These are phyloP conservation scores for Globisporangium sylvaticum DNA, from an alignment of 352 stramenopile species.

Conservation along the genomic window DNA sequence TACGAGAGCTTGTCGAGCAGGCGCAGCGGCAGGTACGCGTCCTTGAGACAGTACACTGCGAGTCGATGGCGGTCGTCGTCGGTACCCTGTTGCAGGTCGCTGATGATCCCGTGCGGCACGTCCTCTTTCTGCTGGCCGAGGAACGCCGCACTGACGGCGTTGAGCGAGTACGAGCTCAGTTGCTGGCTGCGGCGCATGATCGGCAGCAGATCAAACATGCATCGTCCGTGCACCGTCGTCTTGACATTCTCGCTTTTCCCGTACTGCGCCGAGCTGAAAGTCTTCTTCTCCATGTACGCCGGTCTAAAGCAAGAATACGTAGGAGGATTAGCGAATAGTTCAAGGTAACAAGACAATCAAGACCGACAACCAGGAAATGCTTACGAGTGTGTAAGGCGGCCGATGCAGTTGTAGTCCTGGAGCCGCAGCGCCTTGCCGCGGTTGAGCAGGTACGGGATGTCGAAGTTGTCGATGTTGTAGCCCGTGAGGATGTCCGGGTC, in stretches of 20 bases:
- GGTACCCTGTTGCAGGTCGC: conserved; percentile 89
- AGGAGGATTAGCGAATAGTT: not conserved
- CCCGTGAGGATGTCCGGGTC: conserved; percentile 99
- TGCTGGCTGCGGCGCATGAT: conserved; percentile 99
- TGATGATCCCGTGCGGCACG: conserved; percentile 99
- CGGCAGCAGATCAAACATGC: conserved; percentile 98
- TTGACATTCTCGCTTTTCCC: conserved; percentile 98
- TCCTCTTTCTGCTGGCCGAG: conserved; percentile 99
- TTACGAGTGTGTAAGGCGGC: conserved; percentile 85
- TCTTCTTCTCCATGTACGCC: conserved; percentile 96
- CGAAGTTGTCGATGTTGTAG: conserved; percentile 99
- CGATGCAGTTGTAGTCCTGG: conserved; percentile 71
- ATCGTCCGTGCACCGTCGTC: conserved; percentile 96
- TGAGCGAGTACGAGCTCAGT: conserved; percentile 98
- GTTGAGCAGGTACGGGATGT: conserved; percentile 99
- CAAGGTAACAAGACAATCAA: not conserved
- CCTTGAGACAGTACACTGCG: conserved; percentile 99
- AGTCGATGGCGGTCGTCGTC: conserved; percentile 97
- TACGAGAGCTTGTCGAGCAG: conserved; percentile 99
- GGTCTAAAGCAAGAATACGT: conserved; percentile 17
- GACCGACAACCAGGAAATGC: conserved; percentile 15
- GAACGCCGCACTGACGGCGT: conserved; percentile 97
- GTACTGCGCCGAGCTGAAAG: conserved; percentile 96
- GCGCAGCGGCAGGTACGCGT: conserved; percentile 94
- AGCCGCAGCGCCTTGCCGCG: conserved; percentile 93